Conservation (phyloP, 352 stramenopile species). For the Globisporangium megalacanthum region DNA sequence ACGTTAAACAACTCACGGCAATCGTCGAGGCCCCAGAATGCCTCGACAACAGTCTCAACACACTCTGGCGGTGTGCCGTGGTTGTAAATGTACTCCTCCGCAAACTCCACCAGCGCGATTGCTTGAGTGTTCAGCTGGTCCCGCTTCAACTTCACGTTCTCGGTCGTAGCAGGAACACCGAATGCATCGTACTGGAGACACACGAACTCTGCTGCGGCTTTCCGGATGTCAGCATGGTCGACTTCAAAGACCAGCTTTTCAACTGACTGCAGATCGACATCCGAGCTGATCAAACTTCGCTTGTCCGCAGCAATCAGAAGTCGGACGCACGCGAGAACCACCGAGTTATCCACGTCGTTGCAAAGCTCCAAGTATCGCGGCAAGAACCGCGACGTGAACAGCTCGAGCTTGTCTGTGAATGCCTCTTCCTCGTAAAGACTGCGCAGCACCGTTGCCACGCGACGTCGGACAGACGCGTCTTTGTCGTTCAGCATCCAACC, state of each 20-base stretch:
- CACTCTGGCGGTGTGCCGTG: constrained; percentile 47
- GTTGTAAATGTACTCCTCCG: constrained; percentile 79
- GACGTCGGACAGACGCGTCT: constrained; percentile 68
- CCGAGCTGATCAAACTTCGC: constrained; percentile 67
- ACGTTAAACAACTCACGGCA: constrained; percentile 52
- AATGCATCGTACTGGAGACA: constrained; percentile 88
- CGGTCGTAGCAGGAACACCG: constrained; percentile 62
- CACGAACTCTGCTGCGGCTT: constrained; percentile 78
- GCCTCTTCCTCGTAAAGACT: constrained; percentile 78
- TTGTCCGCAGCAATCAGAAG: constrained; percentile 82
- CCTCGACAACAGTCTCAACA: constrained; percentile 75
- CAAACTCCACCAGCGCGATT: constrained; percentile 87
- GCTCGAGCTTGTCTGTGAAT: constrained; percentile 56
- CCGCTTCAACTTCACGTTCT: constrained; percentile 61
- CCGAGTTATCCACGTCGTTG: constrained; percentile 66
- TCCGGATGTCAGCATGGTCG: constrained; percentile 65
- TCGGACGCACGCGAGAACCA: constrained; percentile 65
- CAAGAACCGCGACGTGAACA: constrained; percentile 79
- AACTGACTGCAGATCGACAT: constrained; percentile 69
- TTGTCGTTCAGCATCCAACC: constrained; percentile 95
- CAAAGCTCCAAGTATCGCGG: constrained; percentile 76
- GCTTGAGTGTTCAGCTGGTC: constrained; percentile 83
- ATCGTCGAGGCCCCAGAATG: constrained; percentile 82
- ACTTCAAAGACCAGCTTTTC: constrained; percentile 81
- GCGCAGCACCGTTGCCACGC: constrained; percentile 78